phyloP scores from a whole-genome alignment of 2,329 filamentous ascomycete species.

The Didymella pomorum region DNA sequence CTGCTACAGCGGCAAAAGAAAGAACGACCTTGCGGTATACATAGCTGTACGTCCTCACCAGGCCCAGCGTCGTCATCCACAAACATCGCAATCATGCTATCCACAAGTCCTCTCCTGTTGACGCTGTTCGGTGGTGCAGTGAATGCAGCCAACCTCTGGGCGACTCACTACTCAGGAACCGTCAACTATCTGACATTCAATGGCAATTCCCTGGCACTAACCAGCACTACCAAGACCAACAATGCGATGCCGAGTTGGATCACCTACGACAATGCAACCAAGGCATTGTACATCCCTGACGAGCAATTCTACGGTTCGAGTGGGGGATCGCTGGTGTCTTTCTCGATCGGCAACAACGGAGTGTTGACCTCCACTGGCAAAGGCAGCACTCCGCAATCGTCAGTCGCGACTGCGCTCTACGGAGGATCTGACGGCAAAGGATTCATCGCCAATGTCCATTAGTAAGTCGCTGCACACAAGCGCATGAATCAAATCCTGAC shows the following conservation, averaged over 20 bases:
- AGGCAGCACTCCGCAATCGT: conserved; percentile 34
- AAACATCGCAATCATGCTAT: neutral
- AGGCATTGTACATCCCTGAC: conserved; percentile 40
- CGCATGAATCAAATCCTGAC: conserved; percentile 2
- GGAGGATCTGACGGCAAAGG: conserved; percentile 40
- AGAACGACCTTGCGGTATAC: neutral
- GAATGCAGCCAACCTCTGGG: conserved; percentile 38
- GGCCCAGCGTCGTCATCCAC: neutral
- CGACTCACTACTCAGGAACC: conserved; percentile 43
- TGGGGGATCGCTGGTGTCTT: conserved; percentile 36
- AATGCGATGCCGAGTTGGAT: conserved; percentile 44
- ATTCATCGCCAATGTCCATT: conserved; percentile 45
- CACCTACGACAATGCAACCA: conserved; percentile 39
- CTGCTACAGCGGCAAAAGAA: neutral
- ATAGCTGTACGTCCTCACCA: neutral
- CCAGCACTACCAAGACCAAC: conserved; percentile 27
- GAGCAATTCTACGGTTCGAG: conserved; percentile 32
- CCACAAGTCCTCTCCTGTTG: neutral
- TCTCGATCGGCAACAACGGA: conserved; percentile 38
- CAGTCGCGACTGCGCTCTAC: conserved; percentile 40
- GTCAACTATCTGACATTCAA: conserved; percentile 40
- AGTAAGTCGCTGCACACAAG: conserved; percentile 26
- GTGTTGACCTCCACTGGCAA: conserved; percentile 34
- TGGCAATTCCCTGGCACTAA: conserved; percentile 34
- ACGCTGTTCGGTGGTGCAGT: neutral